A percentile compares a stretch with the other conserved stretches of the same genome.
These are phyloP conservation scores for Malassezia furfur DNA, from an alignment of 1,284 basidiomycete species.

Conservation along the genomic window DNA sequence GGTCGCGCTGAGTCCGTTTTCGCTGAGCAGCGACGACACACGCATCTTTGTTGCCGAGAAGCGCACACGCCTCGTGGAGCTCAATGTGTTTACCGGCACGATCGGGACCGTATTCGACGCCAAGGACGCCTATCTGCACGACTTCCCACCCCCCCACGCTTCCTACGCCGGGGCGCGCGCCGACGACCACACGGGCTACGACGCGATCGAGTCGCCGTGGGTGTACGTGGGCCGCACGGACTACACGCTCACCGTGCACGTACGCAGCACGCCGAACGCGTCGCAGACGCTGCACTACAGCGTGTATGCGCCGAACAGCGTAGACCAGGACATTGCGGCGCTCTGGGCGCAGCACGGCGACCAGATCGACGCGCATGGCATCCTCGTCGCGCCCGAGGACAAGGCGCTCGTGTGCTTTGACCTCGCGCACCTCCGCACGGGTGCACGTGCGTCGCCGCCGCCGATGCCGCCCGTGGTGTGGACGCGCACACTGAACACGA, in stretches of 20 bases:
- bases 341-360: constrained; percentile 31
- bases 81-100: constrained; percentile 71
- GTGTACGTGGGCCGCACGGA: constrained; percentile 40
- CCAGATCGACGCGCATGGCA: constrained; percentile 24
- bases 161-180: background rate
- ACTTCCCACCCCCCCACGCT: background rate
- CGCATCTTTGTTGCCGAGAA: constrained; percentile 75
- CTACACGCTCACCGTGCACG: constrained; percentile 45
- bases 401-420: constrained; percentile 39
- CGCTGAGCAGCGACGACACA: constrained; percentile 61
- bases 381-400: constrained; percentile 42
- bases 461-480: constrained; percentile 12
- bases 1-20: constrained; percentile 76
- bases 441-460: background rate
- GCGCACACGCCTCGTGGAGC: constrained; percentile 66
- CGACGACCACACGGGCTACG: background rate
- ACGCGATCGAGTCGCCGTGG: constrained; percentile 20
- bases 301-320: constrained; percentile 41
- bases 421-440: constrained; percentile 17
- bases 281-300: constrained; percentile 41
- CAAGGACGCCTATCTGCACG: constrained; percentile 8
- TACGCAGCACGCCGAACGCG: constrained; percentile 29
- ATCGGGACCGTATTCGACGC: constrained; percentile 65
- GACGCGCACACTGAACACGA: background rate
- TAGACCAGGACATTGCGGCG: constrained; percentile 35